phyloP scores from a whole-genome alignment of 2,329 filamentous ascomycete genomes.

The Neocatenulostroma microsporum region DNA sequence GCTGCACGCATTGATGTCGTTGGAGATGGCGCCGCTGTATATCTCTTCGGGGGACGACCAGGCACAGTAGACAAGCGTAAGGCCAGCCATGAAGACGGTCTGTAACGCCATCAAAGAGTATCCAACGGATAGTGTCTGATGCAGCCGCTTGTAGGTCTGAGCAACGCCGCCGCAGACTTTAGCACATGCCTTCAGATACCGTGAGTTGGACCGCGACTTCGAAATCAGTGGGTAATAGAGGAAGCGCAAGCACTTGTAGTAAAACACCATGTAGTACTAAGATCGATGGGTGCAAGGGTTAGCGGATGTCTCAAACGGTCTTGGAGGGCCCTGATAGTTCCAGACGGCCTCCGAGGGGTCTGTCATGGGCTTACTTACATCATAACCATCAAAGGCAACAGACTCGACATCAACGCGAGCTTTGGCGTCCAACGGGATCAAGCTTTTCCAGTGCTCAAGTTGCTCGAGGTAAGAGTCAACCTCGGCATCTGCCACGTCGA shows the following conservation, averaged over 20 bases:
- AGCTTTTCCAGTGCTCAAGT: conserved; percentile 8
- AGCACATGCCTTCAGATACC: conserved; percentile 7
- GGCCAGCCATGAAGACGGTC: conserved; percentile 23
- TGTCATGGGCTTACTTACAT: no score
- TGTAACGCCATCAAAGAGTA: conserved; percentile 26
- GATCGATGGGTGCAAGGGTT: no score
- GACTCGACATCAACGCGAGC: neutral
- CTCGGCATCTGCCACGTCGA: conserved; percentile 1
- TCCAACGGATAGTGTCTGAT: conserved; percentile 22
- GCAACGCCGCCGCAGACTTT: conserved; percentile 25
- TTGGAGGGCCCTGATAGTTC: no score
- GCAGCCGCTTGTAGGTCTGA: conserved; percentile 25
- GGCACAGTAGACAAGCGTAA: conserved; percentile 28
- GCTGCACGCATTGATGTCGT: conserved; percentile 23
- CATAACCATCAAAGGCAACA: neutral
- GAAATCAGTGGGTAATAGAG: conserved; percentile 1
- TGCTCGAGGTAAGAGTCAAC: conserved; percentile 5
- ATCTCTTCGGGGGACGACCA: conserved; percentile 21
- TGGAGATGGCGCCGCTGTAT: conserved; percentile 17
- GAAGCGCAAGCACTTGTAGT: conserved; percentile 1
- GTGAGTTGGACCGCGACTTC: neutral
- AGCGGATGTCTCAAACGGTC: no score
- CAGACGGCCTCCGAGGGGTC: no score
- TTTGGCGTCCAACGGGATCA: conserved; percentile 6
- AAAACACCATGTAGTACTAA: conserved; percentile 2